Evolutionary conservation across 176 grass and related monocot species (phyloP).

Genomic region (Pharus latifolius): DNA sequence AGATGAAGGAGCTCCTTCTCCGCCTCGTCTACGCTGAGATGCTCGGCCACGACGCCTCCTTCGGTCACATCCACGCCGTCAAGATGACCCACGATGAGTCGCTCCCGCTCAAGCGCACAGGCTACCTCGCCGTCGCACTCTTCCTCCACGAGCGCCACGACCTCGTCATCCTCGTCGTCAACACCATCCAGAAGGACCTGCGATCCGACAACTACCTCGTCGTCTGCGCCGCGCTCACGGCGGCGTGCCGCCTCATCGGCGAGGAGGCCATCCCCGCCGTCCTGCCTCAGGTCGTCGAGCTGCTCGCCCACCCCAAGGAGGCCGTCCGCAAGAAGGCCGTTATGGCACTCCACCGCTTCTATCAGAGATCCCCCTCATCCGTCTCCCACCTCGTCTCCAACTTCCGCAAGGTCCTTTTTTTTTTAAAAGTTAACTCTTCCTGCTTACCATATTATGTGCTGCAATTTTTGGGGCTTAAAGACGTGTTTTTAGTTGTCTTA

Average conservation of each 20-base stretch:
- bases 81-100: slow-evolving; percentile 99
- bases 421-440: not conserved
- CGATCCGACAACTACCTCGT: slow-evolving; percentile 93
- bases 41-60: slow-evolving; percentile 98
- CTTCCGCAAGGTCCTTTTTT: slow-evolving; percentile 67
- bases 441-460: not conserved
- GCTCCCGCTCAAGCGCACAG: slow-evolving; percentile 82
- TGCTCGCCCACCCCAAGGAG: slow-evolving; percentile 86
- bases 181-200: slow-evolving; percentile 99
- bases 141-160: slow-evolving; percentile 96
- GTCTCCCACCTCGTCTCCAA: slow-evolving; percentile 92
- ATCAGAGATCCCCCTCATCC: slow-evolving; percentile 77
- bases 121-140: slow-evolving; percentile 94
- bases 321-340: slow-evolving; percentile 95
- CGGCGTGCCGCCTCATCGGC: slow-evolving; percentile 77
- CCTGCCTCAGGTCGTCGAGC: slow-evolving; percentile 86
- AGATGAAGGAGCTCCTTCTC: slow-evolving; percentile 96
- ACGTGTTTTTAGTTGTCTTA: not conserved
- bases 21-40: slow-evolving; percentile 98
- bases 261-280: slow-evolving; percentile 98
- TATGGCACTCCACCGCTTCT: slow-evolving; percentile 90
- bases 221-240: slow-evolving; percentile 70
- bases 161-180: slow-evolving; percentile 96
- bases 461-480: not conserved
- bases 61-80: slow-evolving; percentile 97